Percentiles rank a stretch among this genome's conserved stretches.
These are phyloP conservation scores for Zoysia matrella DNA, from an alignment of 202 grass and related monocot species.

Conservation along the genomic window DNA sequence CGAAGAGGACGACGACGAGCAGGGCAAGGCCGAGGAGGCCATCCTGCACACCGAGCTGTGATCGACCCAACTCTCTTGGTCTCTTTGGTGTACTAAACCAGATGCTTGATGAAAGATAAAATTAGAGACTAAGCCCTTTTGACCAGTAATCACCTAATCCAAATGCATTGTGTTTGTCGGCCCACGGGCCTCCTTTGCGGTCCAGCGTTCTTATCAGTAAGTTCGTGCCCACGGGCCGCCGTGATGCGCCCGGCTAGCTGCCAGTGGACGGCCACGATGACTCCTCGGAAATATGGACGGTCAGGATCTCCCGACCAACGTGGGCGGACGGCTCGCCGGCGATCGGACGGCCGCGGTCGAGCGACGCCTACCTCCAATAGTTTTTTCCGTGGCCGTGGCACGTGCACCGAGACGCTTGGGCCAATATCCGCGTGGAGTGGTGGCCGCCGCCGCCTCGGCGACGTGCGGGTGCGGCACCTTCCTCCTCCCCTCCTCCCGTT, in stretches of 20 bases:
- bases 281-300: background rate
- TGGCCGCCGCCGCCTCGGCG: slow-evolving; percentile 47
- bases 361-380: background rate
- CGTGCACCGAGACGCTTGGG: slow-evolving; percentile 35
- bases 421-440: background rate
- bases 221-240: too few relatives aligned
- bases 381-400: slow-evolving; percentile 14
- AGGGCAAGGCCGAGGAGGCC: background rate
- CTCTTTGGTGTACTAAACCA: too few relatives aligned
- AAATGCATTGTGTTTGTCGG: too few relatives aligned
- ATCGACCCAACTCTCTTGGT: background rate
- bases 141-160: too few relatives aligned
- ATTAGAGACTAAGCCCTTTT: too few relatives aligned
- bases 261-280: too few relatives aligned
- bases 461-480: slow-evolving; percentile 34
- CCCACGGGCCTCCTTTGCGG: too few relatives aligned
- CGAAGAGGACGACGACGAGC: background rate
- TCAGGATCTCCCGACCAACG: background rate
- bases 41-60: slow-evolving; percentile 45
- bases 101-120: too few relatives aligned
- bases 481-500: slow-evolving; percentile 34
- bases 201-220: too few relatives aligned
- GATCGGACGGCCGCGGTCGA: slow-evolving; percentile 13
- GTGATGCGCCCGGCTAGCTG: too few relatives aligned
- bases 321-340: slow-evolving; percentile 9